Percentiles rank a stretch among this genome's conserved stretches.
Conservation (phyloP, 2,329 filamentous ascomycete species). For the Colletotrichum higginsianum region DNA sequence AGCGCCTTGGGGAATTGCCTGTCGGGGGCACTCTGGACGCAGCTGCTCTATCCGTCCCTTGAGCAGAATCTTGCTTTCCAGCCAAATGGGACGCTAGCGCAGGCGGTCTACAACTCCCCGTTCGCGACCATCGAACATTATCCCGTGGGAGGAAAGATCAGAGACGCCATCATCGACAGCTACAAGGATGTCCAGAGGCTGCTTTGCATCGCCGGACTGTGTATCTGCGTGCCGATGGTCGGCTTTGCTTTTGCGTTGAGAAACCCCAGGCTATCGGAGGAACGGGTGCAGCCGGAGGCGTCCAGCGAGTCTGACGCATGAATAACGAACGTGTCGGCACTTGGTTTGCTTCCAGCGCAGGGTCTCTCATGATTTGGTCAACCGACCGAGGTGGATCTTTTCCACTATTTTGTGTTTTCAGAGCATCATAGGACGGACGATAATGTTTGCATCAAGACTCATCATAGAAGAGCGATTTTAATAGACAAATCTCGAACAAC, state of each 20-base stretch:
- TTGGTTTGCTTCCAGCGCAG: too few relatives aligned
- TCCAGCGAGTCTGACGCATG: neutral
- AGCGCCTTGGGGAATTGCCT: constrained; percentile 58
- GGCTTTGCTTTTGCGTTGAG: constrained; percentile 43
- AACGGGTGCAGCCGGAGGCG: constrained; percentile 34
- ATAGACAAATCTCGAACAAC: too few relatives aligned
- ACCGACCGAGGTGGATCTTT: too few relatives aligned
- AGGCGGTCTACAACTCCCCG: constrained; percentile 55
- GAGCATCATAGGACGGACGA: too few relatives aligned
- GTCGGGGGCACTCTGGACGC: constrained; percentile 59
- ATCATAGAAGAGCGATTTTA: too few relatives aligned
- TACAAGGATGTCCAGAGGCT: constrained; percentile 43
- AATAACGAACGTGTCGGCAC: too few relatives aligned
- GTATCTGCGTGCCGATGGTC: constrained; percentile 45
- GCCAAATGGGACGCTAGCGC: constrained; percentile 53
- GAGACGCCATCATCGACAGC: constrained; percentile 42
- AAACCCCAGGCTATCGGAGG: constrained; percentile 42
- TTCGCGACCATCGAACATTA: constrained; percentile 53
- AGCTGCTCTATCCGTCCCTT: constrained; percentile 54
- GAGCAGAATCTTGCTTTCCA: constrained; percentile 52
- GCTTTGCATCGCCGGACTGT: constrained; percentile 44
- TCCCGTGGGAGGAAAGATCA: constrained; percentile 46
- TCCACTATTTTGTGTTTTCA: too few relatives aligned
- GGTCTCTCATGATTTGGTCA: too few relatives aligned
- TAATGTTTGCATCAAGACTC: too few relatives aligned